phyloP scores from a whole-genome alignment of 768 basidiomycete species.

The Pleurotus tuoliensis region DNA sequence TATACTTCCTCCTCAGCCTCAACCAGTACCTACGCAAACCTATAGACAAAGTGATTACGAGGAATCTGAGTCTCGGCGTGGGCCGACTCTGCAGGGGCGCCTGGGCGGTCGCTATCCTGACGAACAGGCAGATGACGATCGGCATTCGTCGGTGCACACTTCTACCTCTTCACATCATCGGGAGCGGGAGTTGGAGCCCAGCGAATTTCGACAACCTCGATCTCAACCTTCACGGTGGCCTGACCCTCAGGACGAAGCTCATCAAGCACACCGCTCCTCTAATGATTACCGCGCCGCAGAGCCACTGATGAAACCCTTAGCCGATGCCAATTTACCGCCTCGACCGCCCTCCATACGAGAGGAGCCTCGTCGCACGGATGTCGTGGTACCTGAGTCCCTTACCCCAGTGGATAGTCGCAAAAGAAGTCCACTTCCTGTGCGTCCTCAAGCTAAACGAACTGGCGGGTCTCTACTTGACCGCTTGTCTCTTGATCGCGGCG shows the following conservation, averaged over 20 bases:
- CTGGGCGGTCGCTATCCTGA: background rate
- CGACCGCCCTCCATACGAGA: background rate
- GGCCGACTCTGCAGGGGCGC: background rate
- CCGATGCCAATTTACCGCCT: constrained; percentile 1
- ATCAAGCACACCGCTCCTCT: background rate
- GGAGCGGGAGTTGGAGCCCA: background rate
- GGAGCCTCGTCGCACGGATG: background rate
- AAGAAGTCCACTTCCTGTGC: background rate
- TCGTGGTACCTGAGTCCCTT: background rate
- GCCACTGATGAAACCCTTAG: background rate
- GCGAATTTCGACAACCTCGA: background rate
- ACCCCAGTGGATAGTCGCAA: background rate
- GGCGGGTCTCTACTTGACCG: constrained; percentile 31
- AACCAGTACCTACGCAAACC: background rate
- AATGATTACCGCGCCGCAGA: background rate
- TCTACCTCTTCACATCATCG: background rate
- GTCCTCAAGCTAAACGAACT: constrained; percentile 14
- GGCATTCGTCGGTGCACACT: background rate
- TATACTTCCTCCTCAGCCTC: background rate
- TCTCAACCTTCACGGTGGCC: background rate
- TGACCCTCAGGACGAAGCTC: background rate
- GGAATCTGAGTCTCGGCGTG: background rate
- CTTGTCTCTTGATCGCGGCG: constrained; percentile 22
- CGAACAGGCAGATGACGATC: background rate
- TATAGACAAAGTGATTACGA: background rate